Conservation (phyloP, 2,329 filamentous ascomycete genomes). For the Dactylellina haptotyla region DNA sequence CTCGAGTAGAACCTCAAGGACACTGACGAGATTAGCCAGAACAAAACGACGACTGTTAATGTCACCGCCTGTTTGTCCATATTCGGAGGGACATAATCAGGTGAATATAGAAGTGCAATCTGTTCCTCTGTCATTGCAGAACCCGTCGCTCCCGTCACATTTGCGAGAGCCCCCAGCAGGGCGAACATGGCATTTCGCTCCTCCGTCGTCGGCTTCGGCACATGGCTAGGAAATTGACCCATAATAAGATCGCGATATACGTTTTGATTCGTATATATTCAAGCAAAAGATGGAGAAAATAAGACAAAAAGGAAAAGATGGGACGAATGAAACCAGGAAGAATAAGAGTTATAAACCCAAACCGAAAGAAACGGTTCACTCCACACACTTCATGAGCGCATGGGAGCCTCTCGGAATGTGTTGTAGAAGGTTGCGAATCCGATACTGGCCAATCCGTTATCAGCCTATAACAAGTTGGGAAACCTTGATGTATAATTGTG, state of each 20-base stretch:
- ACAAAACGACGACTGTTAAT: constrained; percentile 30
- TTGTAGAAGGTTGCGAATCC: constrained; percentile 33
- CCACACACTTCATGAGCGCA: background rate
- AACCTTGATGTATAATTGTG: constrained; percentile 35
- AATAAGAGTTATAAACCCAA: too few relatives aligned
- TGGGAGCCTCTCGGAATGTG: background rate
- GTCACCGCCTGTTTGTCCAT: constrained; percentile 20
- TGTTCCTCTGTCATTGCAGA: constrained; percentile 19
- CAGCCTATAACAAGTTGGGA: constrained; percentile 4
- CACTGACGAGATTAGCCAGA: constrained; percentile 36
- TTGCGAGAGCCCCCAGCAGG: constrained; percentile 25
- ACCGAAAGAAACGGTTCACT: background rate
- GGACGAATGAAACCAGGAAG: too few relatives aligned
- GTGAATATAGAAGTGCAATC: constrained; percentile 29
- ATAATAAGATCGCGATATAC: constrained; percentile 2
- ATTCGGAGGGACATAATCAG: constrained; percentile 43
- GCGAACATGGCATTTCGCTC: constrained; percentile 42
- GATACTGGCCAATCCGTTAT: background rate
- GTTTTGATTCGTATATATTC: background rate
- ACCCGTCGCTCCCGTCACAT: constrained; percentile 16
- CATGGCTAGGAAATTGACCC: constrained; percentile 48
- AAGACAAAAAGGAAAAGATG: background rate
- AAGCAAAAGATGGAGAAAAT: background rate
- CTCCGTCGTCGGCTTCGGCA: constrained; percentile 47
- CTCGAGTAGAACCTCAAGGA: constrained; percentile 41